Percentiles rank a stretch among this genome's conserved stretches.
phyloP scores from a whole-genome alignment of 441 rosid genomes.

The Aleurites moluccanus region DNA sequence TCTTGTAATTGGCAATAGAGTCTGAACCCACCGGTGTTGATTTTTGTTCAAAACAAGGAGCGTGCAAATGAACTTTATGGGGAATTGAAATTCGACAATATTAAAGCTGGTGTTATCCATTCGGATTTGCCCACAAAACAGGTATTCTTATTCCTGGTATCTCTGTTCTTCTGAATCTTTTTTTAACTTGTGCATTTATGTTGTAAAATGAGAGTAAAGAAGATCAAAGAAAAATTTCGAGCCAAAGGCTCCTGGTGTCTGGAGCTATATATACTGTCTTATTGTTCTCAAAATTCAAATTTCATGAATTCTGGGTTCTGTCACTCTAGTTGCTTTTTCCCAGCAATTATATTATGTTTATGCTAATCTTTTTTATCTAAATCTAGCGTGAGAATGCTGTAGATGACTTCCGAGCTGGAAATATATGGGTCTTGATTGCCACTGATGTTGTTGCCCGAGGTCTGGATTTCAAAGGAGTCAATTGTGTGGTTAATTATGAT shows the following conservation, averaged over 20 bases:
- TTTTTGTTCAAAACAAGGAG: constrained; percentile 90
- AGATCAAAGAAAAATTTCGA: not conserved
- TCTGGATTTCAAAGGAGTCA: constrained; percentile 97
- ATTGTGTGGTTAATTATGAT: constrained; percentile 82
- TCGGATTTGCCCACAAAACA: constrained; percentile 70
- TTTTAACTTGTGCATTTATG: not conserved
- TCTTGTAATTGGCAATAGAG: constrained; percentile 58
- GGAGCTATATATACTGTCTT: not conserved
- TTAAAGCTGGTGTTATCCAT: constrained; percentile 80
- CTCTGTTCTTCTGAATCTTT: not conserved
- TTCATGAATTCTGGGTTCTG: not conserved
- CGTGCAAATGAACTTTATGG: constrained; percentile 82
- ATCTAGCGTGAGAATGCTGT: constrained; percentile 73
- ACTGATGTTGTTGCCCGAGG: constrained; percentile 97
- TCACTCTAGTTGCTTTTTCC: not conserved
- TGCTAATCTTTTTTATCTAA: not conserved
- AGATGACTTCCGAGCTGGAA: constrained; percentile 78
- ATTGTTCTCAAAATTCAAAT: not conserved
- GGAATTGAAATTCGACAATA: constrained; percentile 70
- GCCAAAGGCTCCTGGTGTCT: not conserved
- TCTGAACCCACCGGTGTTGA: constrained; percentile 86
- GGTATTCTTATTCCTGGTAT: constrained; percentile 39
- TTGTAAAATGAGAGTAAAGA: not conserved
- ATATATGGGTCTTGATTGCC: constrained; percentile 94
- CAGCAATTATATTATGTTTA: not conserved